Conservation (phyloP, 495 filamentous ascomycete genomes). For the Baudoinia panamericana region DNA sequence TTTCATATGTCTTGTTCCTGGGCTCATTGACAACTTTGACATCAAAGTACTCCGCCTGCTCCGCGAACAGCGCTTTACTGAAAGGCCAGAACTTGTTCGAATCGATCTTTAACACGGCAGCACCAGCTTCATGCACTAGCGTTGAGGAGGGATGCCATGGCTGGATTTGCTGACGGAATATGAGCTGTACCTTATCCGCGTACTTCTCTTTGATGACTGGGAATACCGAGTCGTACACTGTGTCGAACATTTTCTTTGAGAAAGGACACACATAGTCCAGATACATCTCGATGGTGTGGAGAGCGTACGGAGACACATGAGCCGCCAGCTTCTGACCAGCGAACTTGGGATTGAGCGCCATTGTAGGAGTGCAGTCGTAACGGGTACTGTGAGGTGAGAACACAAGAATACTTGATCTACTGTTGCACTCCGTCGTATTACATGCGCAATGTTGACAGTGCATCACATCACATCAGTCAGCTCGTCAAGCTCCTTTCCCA, state of each 20-base stretch:
- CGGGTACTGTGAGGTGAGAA: too few species aligned
- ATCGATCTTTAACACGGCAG: constrained; percentile 55
- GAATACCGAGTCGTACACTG: constrained; percentile 47
- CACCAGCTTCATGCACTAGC: constrained; percentile 72
- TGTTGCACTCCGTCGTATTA: too few species aligned
- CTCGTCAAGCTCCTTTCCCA: too few species aligned
- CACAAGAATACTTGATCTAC: too few species aligned
- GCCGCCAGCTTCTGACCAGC: constrained; percentile 50
- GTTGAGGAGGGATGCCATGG: constrained; percentile 92
- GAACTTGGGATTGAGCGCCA: constrained; percentile 72
- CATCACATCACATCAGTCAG: too few species aligned
- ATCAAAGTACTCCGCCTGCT: constrained; percentile 67
- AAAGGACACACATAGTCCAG: constrained; percentile 59
- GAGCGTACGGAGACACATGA: constrained; percentile 31
- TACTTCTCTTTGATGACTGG: constrained; percentile 40
- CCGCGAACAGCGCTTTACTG: constrained; percentile 53
- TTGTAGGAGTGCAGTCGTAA: constrained; percentile 28
- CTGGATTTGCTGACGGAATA: constrained; percentile 81
- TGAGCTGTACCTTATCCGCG: constrained; percentile 52
- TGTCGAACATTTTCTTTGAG: constrained; percentile 59
- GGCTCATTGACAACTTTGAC: constrained; percentile 66
- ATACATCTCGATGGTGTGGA: constrained; percentile 68
- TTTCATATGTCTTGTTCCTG: constrained; percentile 70
- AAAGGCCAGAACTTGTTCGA: constrained; percentile 68
- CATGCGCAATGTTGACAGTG: too few species aligned